Conservation (phyloP, 1,284 basidiomycete genomes). For the Apiotrichum sp. region DNA sequence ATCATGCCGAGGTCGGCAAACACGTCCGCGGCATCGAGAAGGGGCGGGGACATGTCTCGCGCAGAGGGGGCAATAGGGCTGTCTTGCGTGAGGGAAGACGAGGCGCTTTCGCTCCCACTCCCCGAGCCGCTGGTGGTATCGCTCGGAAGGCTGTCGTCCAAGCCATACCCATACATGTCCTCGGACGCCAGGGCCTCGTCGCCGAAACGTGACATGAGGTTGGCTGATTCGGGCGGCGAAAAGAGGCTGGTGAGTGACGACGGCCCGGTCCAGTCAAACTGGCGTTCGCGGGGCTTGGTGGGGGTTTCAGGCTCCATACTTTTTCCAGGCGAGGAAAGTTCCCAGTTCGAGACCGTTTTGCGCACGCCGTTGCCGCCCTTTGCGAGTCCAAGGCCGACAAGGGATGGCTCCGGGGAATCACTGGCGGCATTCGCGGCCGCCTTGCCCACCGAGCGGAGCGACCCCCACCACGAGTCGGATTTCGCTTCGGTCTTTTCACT, state of each 20-base stretch:
- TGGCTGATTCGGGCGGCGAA: conserved; percentile 5
- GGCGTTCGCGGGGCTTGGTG: not conserved
- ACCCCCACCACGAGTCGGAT: conserved; percentile 23
- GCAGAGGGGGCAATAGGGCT: not conserved
- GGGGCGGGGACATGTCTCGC: conserved; percentile 5
- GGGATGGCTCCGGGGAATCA: conserved; percentile 7
- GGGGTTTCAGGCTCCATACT: conserved; percentile 15
- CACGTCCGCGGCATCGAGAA: conserved; percentile 7
- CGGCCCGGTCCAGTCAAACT: conserved; percentile 2
- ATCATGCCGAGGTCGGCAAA: conserved; percentile 7
- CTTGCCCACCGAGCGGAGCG: conserved; percentile 8
- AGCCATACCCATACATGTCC: conserved; percentile 18
- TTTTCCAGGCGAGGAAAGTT: conserved; percentile 28
- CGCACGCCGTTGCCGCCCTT: conserved; percentile 31
- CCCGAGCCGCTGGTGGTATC: not conserved
- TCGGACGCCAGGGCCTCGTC: conserved; percentile 36
- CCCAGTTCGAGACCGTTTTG: conserved; percentile 33
- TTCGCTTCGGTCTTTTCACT: not conserved
- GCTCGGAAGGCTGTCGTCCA: not conserved
- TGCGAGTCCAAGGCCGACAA: conserved; percentile 28
- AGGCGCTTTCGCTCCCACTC: not conserved
- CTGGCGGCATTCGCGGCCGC: conserved; percentile 10
- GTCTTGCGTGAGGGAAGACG: not conserved
- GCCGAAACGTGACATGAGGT: not conserved
- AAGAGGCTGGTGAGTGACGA: conserved; percentile 10